phyloP scores from a whole-genome alignment of 192 early-diverging fungal genomes.

The Podila epicladia region DNA sequence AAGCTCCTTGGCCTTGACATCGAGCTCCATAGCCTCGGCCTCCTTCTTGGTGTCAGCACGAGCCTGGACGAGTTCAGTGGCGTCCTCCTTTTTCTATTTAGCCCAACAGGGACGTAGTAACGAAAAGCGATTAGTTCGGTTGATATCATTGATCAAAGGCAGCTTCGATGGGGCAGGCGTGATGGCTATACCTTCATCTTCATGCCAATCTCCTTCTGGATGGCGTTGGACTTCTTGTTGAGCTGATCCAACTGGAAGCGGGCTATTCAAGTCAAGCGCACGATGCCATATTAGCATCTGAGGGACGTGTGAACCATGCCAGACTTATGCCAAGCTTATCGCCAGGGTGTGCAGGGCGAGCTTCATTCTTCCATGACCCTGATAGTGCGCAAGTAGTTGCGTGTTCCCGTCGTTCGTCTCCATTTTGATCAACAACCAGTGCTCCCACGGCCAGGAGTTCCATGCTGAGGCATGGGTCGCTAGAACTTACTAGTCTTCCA shows the following conservation, averaged over 20 bases:
- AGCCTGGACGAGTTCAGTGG: conserved; percentile 72
- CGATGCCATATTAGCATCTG: too few relatives aligned
- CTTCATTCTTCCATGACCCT: too few relatives aligned
- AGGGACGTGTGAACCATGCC: too few relatives aligned
- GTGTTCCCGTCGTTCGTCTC: background rate
- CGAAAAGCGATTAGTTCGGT: background rate
- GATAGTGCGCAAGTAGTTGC: background rate
- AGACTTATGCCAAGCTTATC: too few relatives aligned
- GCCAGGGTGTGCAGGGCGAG: too few relatives aligned
- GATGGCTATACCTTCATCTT: conserved; percentile 79
- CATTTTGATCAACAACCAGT: background rate
- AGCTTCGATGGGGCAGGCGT: too few relatives aligned
- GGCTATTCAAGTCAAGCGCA: conserved; percentile 55
- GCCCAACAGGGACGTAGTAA: background rate
- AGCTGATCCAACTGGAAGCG: conserved; percentile 87
- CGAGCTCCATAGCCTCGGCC: conserved; percentile 72
- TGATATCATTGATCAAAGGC: too few relatives aligned
- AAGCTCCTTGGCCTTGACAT: conserved; percentile 82
- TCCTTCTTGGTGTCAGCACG: conserved; percentile 80
- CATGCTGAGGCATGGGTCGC: background rate
- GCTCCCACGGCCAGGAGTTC: background rate
- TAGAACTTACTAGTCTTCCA: conserved; percentile 83
- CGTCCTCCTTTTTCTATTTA: conserved; percentile 79
- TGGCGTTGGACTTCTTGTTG: conserved; percentile 91
- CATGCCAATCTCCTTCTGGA: conserved; percentile 90